These are phyloP conservation scores for Cylindrotheca closterium DNA, from an alignment of 108 stramenopile species.

Conservation along the genomic window DNA sequence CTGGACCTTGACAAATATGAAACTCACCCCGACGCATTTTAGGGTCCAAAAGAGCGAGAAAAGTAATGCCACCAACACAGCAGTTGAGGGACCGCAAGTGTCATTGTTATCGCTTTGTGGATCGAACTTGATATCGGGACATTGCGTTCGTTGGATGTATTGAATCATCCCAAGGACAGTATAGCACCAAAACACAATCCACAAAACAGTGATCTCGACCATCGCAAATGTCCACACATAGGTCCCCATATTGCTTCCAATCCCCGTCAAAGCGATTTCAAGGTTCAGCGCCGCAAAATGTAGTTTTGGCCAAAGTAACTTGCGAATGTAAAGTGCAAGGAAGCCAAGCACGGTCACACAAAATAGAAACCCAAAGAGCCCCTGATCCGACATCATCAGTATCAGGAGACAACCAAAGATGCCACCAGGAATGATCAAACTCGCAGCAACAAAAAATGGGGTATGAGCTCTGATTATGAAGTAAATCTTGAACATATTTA, in stretches of 20 bases:
- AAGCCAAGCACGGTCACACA: not conserved
- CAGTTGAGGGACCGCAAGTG: not conserved
- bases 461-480: not conserved
- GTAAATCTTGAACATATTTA: slow-evolving; percentile 11
- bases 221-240: slow-evolving; percentile 7
- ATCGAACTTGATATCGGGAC: not conserved
- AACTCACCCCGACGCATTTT: not conserved
- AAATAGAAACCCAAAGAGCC: not conserved
- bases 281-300: slow-evolving; percentile 79
- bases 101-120: not conserved
- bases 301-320: slow-evolving; percentile 50
- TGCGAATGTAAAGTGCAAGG: slow-evolving; percentile 4
- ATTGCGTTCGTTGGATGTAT: slow-evolving; percentile 19
- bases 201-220: slow-evolving; percentile 43
- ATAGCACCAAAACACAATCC: slow-evolving; percentile 63
- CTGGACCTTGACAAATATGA: not conserved
- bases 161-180: slow-evolving; percentile 28
- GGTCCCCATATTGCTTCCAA: slow-evolving; percentile 59
- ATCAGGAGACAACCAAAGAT: not conserved
- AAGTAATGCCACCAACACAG: not conserved
- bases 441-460: not conserved
- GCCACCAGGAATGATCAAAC: not conserved
- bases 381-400: not conserved
- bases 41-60: not conserved
- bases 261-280: slow-evolving; percentile 43